A percentile compares a stretch with the other conserved stretches of the same genome.
These are phyloP conservation scores for Graphium sp. DNA, from an alignment of 2,329 filamentous ascomycete genomes.

Conservation along the genomic window DNA sequence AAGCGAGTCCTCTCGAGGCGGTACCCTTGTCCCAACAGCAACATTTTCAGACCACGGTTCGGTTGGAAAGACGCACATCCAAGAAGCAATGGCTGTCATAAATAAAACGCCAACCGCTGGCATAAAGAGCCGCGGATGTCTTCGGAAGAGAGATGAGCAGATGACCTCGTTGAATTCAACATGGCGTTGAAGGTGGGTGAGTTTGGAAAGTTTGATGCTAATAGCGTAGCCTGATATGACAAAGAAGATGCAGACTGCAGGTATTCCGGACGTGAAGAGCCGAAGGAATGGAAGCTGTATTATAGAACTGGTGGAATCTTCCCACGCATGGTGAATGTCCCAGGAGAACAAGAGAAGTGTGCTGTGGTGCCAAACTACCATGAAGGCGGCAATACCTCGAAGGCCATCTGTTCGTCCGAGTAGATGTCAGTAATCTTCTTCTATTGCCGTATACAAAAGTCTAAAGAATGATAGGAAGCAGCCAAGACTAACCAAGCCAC, in stretches of 20 bases:
- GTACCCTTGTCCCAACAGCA: conserved; percentile 2
- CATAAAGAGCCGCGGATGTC: conserved; percentile 30
- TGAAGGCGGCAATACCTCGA: conserved; percentile 47
- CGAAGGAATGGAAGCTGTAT: conserved; percentile 38
- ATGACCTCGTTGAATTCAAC: conserved; percentile 23
- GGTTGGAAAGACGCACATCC: conserved; percentile 1
- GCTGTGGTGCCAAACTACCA: conserved; percentile 46
- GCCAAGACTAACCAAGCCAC: too few species aligned
- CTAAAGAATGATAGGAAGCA: too few species aligned
- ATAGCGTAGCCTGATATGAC: conserved; percentile 42
- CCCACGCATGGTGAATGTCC: conserved; percentile 3
- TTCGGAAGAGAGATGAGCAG: conserved; percentile 27
- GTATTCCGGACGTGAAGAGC: conserved; percentile 42
- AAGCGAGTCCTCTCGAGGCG: background rate
- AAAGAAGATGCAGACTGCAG: conserved; percentile 39
- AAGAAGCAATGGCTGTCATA: conserved; percentile 7
- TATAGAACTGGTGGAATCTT: conserved; percentile 11
- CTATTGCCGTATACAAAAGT: too few species aligned
- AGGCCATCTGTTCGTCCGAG: conserved; percentile 45
- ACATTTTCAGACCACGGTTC: conserved; percentile 2
- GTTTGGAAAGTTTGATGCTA: conserved; percentile 27
- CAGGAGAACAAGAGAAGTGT: conserved; percentile 3
- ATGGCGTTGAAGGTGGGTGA: conserved; percentile 25
- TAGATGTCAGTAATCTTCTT: too few species aligned
- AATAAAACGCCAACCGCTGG: conserved; percentile 38